Evolutionary conservation across 1,139 yeast genomes (phyloP).

Genomic region (Candida frijolesensis): DNA sequence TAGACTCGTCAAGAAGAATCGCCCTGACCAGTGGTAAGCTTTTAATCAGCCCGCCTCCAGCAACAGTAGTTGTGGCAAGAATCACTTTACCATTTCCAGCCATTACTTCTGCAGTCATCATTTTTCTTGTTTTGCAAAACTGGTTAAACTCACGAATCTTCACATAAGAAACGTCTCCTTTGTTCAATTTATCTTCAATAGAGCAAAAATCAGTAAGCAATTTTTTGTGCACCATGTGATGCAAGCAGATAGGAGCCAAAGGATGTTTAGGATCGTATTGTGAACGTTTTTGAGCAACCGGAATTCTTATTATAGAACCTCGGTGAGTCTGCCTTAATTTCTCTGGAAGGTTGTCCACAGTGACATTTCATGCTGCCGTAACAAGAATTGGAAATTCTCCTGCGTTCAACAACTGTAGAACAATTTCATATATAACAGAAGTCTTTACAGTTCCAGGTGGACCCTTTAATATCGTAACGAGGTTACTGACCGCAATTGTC

Average conservation of each 20-base stretch:
- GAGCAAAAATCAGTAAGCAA: conserved; percentile 41
- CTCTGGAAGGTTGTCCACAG: conserved; percentile 75
- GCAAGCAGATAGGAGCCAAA: conserved; percentile 61
- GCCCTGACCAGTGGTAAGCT: conserved; percentile 49
- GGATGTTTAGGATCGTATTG: conserved; percentile 53
- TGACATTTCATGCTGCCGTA: conserved; percentile 74
- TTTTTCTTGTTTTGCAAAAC: conserved; percentile 18
- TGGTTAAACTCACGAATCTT: too few relatives aligned
- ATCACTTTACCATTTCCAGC: conserved; percentile 52
- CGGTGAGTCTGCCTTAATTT: conserved; percentile 45
- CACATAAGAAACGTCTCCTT: too few relatives aligned
- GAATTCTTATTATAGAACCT: too few relatives aligned
- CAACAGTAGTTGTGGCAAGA: conserved; percentile 69
- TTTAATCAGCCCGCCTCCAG: conserved; percentile 61
- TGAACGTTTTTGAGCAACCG: too few relatives aligned
- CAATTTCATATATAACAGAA: conserved; percentile 66
- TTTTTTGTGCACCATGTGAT: conserved; percentile 55
- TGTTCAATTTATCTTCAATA: conserved; percentile 33
- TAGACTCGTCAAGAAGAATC: conserved; percentile 61
- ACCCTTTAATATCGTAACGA: conserved; percentile 75
- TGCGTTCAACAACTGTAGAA: conserved; percentile 57
- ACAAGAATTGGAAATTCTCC: conserved; percentile 64
- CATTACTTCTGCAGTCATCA: too few relatives aligned
- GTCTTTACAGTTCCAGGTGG: conserved; percentile 88
- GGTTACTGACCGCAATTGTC: conserved; percentile 63